Percentiles rank a stretch among this genome's conserved stretches.
These are phyloP conservation scores for Ogataea methanolica DNA, from an alignment of 805 yeast genomes.

Conservation along the genomic window DNA sequence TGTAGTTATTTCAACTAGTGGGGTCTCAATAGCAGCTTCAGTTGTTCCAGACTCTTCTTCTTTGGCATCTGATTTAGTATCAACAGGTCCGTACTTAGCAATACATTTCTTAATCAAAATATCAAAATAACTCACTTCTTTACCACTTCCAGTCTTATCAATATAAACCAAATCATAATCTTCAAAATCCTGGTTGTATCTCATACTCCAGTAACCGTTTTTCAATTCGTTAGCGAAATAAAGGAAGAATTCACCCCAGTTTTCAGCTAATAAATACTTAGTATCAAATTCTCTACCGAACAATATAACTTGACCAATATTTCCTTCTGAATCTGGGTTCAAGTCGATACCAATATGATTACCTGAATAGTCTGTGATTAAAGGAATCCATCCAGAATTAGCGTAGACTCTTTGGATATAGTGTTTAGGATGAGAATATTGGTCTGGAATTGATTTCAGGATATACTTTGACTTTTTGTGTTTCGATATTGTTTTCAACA, in stretches of 20 bases:
- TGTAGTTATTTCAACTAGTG: too few relatives aligned
- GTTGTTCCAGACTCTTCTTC: not conserved
- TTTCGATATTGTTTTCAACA: slow-evolving; percentile 22
- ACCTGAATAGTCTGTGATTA: slow-evolving; percentile 80
- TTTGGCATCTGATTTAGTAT: not conserved
- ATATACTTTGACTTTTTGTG: slow-evolving; percentile 29
- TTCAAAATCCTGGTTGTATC: slow-evolving; percentile 58
- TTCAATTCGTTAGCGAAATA: slow-evolving; percentile 81
- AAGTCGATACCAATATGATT: slow-evolving; percentile 86
- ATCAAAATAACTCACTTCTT: slow-evolving; percentile 39
- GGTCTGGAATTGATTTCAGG: slow-evolving; percentile 40
- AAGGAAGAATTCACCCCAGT: slow-evolving; percentile 82
- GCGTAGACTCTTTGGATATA: slow-evolving; percentile 68
- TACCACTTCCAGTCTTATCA: slow-evolving; percentile 38
- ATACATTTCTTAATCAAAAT: slow-evolving; percentile 16
- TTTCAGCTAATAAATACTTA: slow-evolving; percentile 74
- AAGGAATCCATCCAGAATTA: slow-evolving; percentile 83
- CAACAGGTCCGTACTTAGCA: not conserved
- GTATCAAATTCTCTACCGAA: slow-evolving; percentile 91
- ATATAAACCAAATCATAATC: slow-evolving; percentile 65
- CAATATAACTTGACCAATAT: slow-evolving; percentile 79
- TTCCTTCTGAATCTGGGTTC: slow-evolving; percentile 68
- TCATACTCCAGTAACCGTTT: slow-evolving; percentile 63
- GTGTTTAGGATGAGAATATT: slow-evolving; percentile 69
- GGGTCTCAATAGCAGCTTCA: too few relatives aligned